These are phyloP conservation scores for Barnettozyma californica DNA, from an alignment of 805 yeast species.

Conservation along the genomic window DNA sequence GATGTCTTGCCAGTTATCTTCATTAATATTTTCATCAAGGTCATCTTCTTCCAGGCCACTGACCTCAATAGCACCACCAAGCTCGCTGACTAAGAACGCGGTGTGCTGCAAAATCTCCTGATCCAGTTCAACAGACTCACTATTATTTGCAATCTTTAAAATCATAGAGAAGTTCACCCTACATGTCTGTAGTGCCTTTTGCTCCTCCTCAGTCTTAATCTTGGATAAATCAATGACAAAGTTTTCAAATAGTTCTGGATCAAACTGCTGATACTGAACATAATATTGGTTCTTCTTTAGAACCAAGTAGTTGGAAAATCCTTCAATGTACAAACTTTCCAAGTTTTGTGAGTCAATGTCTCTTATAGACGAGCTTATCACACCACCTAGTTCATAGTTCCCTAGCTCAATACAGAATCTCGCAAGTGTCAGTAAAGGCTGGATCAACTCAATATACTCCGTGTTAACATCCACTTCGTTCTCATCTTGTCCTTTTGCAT, in stretches of 20 bases:
- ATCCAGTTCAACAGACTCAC: slow-evolving; percentile 37
- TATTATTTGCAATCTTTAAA: slow-evolving; percentile 6
- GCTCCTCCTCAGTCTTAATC: slow-evolving; percentile 3
- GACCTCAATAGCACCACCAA: slow-evolving; percentile 66
- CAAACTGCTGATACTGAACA: slow-evolving; percentile 8
- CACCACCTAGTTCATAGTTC: slow-evolving; percentile 56
- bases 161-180: slow-evolving; percentile 10
- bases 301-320: slow-evolving; percentile 59
- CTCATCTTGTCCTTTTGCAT: slow-evolving; percentile 31
- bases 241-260: slow-evolving; percentile 22
- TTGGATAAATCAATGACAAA: slow-evolving; percentile 10
- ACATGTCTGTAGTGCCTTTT: slow-evolving; percentile 3
- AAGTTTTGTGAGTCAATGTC: slow-evolving; percentile 81
- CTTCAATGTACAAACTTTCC: slow-evolving; percentile 80
- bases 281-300: slow-evolving; percentile 32
- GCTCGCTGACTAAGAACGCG: slow-evolving; percentile 39
- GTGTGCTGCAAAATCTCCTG: slow-evolving; percentile 56
- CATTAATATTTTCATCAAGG: slow-evolving; percentile 28
- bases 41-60: slow-evolving; percentile 46
- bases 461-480: slow-evolving; percentile 33
- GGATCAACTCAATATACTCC: slow-evolving; percentile 63
- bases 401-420: slow-evolving; percentile 78
- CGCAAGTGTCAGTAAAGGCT: slow-evolving; percentile 66
- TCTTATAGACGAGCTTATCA: slow-evolving; percentile 59
- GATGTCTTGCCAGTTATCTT: slow-evolving; percentile 48